A percentile compares a stretch with the other conserved stretches of the same genome.
These are phyloP conservation scores for Tricharina praecox DNA, from an alignment of 495 filamentous ascomycete genomes.

Conservation along the genomic window DNA sequence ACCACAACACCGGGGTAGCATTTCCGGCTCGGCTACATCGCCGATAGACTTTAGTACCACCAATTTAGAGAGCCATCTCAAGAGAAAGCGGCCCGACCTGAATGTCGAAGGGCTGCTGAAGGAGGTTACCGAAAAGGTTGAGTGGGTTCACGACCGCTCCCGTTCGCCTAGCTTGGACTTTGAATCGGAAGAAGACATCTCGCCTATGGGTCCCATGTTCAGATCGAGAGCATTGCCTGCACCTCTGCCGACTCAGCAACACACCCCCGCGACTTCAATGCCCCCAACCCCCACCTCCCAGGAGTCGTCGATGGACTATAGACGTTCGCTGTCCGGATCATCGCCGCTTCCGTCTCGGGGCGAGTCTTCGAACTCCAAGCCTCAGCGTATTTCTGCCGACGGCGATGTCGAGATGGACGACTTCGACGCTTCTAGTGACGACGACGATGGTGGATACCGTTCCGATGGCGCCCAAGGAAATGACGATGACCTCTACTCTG, in stretches of 20 bases:
- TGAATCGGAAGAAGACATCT: background rate
- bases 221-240: background rate
- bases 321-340: background rate
- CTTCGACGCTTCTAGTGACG: conserved; percentile 12
- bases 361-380: background rate
- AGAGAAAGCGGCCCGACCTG: conserved; percentile 22
- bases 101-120: conserved; percentile 21
- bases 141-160: background rate
- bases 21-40: conserved; percentile 8
- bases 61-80: conserved; percentile 20
- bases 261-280: background rate
- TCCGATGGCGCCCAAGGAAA: conserved; percentile 1
- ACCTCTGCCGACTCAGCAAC: background rate
- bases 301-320: too few relatives aligned
- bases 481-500: conserved; percentile 5
- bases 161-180: background rate
- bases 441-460: conserved; percentile 10
- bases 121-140: conserved; percentile 14
- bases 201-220: background rate
- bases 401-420: conserved; percentile 20
- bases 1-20: background rate
- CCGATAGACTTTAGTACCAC: conserved; percentile 21
- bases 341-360: background rate
- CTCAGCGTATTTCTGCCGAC: background rate
- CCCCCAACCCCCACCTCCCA: background rate